These are phyloP conservation scores for Hemisphaericaspora subhashii DNA, from an alignment of 1,139 yeast species.

Conservation along the genomic window DNA sequence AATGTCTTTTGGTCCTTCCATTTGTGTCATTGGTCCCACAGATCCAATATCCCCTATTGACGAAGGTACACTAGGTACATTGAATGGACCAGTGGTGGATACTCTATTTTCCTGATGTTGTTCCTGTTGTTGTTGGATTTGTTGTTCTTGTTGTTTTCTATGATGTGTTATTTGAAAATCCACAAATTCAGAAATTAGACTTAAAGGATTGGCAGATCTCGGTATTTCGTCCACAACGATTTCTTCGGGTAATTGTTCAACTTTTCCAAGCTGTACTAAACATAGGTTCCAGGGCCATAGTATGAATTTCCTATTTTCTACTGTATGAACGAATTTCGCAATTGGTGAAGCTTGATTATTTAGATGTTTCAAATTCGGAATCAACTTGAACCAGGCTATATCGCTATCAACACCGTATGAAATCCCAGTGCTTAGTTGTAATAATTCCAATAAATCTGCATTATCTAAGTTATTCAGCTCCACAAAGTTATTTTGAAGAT, in stretches of 20 bases:
- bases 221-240: conserved; percentile 2
- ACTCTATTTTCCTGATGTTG: conserved; percentile 3
- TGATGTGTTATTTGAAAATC: conserved; percentile 32
- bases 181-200: conserved; percentile 36
- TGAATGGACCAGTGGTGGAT: conserved; percentile 17
- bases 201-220: conserved; percentile 27
- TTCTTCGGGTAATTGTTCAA: conserved; percentile 13
- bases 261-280: conserved; percentile 51
- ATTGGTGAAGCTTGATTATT: conserved; percentile 69
- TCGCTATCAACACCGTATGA: conserved; percentile 21
- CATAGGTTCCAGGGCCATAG: conserved; percentile 74
- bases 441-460: conserved; percentile 46
- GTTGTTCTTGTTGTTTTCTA: conserved; percentile 13
- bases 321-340: conserved; percentile 52
- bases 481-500: conserved; percentile 13
- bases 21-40: conserved; percentile 24
- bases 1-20: conserved; percentile 19
- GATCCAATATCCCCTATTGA: conserved; percentile 17
- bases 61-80: conserved; percentile 29
- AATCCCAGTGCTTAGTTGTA: conserved; percentile 57
- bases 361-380: conserved; percentile 67
- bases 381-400: conserved; percentile 59
- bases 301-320: conserved; percentile 56
- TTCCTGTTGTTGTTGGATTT: conserved; percentile 7
- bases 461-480: conserved; percentile 26